Percentiles rank a stretch among this genome's conserved stretches.
Evolutionary conservation across 352 stramenopile genomes (phyloP).

Genomic region (Globisporangium canariense): DNA sequence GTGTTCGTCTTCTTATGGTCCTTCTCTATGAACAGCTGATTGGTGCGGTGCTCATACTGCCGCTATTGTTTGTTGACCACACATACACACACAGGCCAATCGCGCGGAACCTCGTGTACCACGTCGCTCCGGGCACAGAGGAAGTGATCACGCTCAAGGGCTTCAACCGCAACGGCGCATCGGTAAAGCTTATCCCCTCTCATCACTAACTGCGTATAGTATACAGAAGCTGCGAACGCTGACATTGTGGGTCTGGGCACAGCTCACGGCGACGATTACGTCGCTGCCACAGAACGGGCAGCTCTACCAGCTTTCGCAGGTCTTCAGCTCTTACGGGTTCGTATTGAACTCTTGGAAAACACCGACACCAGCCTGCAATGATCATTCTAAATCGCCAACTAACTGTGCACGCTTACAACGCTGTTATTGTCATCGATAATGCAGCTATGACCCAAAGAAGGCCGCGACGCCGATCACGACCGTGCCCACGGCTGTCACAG

Average conservation of each 20-base stretch:
- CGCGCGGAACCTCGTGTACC: slow-evolving; percentile 69
- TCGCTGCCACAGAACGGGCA: slow-evolving; percentile 75
- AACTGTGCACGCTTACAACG: not conserved
- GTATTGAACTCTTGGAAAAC: not conserved
- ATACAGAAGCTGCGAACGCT: not conserved
- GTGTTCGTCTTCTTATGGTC: not conserved
- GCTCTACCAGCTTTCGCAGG: slow-evolving; percentile 88
- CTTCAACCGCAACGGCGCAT: slow-evolving; percentile 57
- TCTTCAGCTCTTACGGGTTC: slow-evolving; percentile 88
- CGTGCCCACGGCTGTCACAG: slow-evolving; percentile 63
- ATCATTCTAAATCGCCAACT: not conserved
- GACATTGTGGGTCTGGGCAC: not conserved
- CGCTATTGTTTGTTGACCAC: not conserved
- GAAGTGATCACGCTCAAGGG: slow-evolving; percentile 79
- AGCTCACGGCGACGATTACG: slow-evolving; percentile 80
- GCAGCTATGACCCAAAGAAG: slow-evolving; percentile 81
- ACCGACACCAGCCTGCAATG: not conserved
- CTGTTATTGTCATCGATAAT: not conserved
- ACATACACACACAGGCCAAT: slow-evolving; percentile 30
- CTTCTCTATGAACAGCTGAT: not conserved
- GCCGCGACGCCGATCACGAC: slow-evolving; percentile 48
- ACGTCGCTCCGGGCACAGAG: slow-evolving; percentile 67
- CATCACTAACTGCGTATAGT: no score
- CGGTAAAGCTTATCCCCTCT: slow-evolving; percentile 19
- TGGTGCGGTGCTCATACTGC: not conserved